Percentiles rank a stretch among this genome's conserved stretches.
These are phyloP conservation scores for Oehlia diaphana DNA, from an alignment of 192 early-diverging fungal species.

Conservation along the genomic window DNA sequence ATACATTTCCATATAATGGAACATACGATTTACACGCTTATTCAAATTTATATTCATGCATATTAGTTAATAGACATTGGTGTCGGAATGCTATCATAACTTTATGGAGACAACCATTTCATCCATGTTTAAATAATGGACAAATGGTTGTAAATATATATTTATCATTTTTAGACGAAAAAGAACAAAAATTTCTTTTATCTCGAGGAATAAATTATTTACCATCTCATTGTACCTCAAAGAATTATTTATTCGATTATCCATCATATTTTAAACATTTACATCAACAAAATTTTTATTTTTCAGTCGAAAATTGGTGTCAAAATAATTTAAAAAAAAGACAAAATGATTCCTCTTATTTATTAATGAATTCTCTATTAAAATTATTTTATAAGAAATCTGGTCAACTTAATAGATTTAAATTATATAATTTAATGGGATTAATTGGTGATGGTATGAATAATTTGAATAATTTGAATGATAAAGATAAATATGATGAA, in stretches of 20 bases:
- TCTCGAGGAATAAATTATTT: background rate
- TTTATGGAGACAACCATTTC: constrained; percentile 8
- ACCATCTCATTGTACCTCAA: background rate
- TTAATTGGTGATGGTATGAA: background rate
- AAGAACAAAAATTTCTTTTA: background rate
- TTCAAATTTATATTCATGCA: background rate
- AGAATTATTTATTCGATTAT: background rate
- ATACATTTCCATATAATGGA: background rate
- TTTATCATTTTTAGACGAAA: background rate
- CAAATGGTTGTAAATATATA: background rate
- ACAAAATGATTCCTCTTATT: background rate
- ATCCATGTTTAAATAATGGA: background rate
- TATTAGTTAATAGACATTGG: constrained; percentile 1
- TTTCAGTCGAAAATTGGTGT: background rate
- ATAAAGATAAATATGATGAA: background rate
- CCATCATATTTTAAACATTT: background rate
- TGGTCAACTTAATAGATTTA: background rate
- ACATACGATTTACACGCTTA: background rate
- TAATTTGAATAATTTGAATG: background rate
- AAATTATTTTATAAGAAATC: background rate
- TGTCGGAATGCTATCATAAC: background rate
- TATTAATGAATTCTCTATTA: background rate
- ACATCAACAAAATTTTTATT: background rate
- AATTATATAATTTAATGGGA: background rate
- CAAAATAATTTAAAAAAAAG: background rate